Evolutionary conservation across 176 grass and related monocot species (phyloP), one percentile per base, ranked within the genome.

Genomic region (Metroxylon sagu): DNA sequence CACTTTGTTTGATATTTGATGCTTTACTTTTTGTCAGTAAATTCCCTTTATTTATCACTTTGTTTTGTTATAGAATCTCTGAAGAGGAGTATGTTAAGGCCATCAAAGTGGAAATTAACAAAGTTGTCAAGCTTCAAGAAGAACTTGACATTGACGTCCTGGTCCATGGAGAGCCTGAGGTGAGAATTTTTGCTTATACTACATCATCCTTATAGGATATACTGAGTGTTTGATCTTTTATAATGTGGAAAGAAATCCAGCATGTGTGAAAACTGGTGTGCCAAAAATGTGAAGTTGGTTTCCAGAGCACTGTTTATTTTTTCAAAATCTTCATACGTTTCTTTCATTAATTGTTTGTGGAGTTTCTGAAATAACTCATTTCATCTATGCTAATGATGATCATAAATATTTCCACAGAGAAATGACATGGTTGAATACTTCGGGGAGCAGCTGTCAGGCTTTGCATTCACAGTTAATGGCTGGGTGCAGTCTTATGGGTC

Each of bases 391-490:
- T 39, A 31, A 31, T 4, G 29, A 31, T 31, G 29, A 31, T 6
- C 1, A 4, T 5, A 23, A 23, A 23, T 31, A 6, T 67, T 76
- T 17, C 62, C 76, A 68, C 80, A 96, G 91, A 90, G 86, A 71
- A 96, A 96, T 49, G 91, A 96, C 68, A 96, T 96, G 86, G 91
- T 96, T 75, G 91, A 96, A 68, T 96, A 96, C 80, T 96, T 96
- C 0, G 91, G 91, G 43, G 91, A 96, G 72, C 91, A 96, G 77
- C 48, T 96, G 57, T 96, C 86, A 66, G 91, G 91, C 65, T 96
- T 96, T 77, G 91, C 91, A 15, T 96, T 96, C 63, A 96, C 91
- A 59, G 86, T 82, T 53, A 96, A 96, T 16, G 91, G 91, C 51
- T 96, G 91, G 86, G 91, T 96, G 64, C 91, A 96, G 54, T 96